These are phyloP conservation scores for Tuber calosporum DNA, from an alignment of 495 filamentous ascomycete species.

Conservation along the genomic window DNA sequence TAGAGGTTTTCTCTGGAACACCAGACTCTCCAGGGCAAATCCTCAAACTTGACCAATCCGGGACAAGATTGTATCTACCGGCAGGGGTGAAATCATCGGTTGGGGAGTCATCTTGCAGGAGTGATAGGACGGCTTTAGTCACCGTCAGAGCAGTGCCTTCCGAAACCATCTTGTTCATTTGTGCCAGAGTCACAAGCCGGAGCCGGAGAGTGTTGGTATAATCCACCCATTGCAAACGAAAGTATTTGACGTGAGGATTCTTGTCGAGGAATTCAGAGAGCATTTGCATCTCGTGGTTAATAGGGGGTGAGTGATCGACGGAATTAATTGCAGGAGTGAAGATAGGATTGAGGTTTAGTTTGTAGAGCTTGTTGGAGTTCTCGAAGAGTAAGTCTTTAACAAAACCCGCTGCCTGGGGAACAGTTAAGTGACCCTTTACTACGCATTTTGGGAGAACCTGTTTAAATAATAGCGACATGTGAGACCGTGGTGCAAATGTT, in stretches of 20 bases:
- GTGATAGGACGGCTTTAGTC: conserved; percentile 49
- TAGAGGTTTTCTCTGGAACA: background rate
- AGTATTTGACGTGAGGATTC: conserved; percentile 48
- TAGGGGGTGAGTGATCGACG: conserved; percentile 11
- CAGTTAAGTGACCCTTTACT: conserved; percentile 48
- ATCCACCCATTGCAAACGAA: conserved; percentile 73
- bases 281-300: conserved; percentile 10
- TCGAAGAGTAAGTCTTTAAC: conserved; percentile 59
- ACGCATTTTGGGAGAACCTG: conserved; percentile 59
- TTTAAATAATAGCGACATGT: conserved; percentile 8
- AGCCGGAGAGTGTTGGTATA: conserved; percentile 64
- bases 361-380: conserved; percentile 59
- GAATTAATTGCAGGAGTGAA: conserved; percentile 16
- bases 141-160: conserved; percentile 52
- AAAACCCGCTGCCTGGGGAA: conserved; percentile 50
- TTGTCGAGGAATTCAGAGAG: conserved; percentile 41
- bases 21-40: conserved; percentile 48
- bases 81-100: conserved; percentile 46
- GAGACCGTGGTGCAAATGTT: background rate
- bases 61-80: conserved; percentile 57
- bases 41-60: conserved; percentile 55
- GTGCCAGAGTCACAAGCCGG: conserved; percentile 61
- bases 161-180: conserved; percentile 55
- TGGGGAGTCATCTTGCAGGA: conserved; percentile 55
- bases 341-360: conserved; percentile 43